phyloP scores from a whole-genome alignment of 495 filamentous ascomycete genomes.

The Penicillium soppii region DNA sequence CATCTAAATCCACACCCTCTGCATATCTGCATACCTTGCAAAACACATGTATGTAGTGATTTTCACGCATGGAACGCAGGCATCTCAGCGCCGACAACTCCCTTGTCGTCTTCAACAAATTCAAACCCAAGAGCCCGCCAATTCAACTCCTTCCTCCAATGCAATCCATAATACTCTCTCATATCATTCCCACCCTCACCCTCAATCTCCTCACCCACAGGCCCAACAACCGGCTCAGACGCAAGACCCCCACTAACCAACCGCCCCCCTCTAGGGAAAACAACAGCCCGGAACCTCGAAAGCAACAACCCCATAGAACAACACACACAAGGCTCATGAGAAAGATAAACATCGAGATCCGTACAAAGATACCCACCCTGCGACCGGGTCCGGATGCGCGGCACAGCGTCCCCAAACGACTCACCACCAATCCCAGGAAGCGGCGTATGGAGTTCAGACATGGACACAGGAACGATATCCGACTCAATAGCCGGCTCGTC shows the following conservation, averaged over 20 bases:
- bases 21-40: too few relatives aligned
- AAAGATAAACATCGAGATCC: slow-evolving; percentile 84
- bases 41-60: too few relatives aligned
- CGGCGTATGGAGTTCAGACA: not conserved
- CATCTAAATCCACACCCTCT: too few relatives aligned
- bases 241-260: slow-evolving; percentile 41
- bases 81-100: not conserved
- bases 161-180: slow-evolving; percentile 68
- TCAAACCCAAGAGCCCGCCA: slow-evolving; percentile 90
- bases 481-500: slow-evolving; percentile 19
- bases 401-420: not conserved
- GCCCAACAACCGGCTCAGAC: slow-evolving; percentile 33
- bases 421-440: not conserved
- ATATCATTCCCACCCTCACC: slow-evolving; percentile 47
- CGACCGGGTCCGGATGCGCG: slow-evolving; percentile 40
- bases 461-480: not conserved
- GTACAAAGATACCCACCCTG: slow-evolving; percentile 92
- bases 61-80: slow-evolving; percentile 20
- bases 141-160: slow-evolving; percentile 91
- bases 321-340: slow-evolving; percentile 93
- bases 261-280: slow-evolving; percentile 63
- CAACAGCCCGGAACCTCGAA: slow-evolving; percentile 77
- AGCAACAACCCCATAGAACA: slow-evolving; percentile 95
- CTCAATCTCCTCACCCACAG: slow-evolving; percentile 10
- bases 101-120: slow-evolving; percentile 49